Base-by-base conservation (phyloP, 441 rosid species). In the Populus trichocarpa region DNA sequence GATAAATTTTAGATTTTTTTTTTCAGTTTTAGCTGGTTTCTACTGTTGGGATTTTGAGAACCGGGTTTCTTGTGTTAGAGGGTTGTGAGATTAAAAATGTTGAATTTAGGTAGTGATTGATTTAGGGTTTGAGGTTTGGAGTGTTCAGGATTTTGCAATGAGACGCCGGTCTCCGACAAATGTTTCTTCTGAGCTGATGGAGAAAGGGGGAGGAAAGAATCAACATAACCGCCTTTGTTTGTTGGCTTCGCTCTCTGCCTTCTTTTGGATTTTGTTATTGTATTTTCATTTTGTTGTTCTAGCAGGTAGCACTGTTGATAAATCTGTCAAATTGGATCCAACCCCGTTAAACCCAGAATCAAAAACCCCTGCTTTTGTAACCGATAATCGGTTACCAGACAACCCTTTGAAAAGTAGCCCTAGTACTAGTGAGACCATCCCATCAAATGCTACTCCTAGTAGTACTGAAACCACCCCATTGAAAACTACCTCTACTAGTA, bases 221-320 rank as follows among this genome's bases (percentile, higher is more conserved):
- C 97, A 90, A 2, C 83, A 83, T 0, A 85, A 86, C 38, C 89
- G 94, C 22, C 85, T 96, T 71, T 96, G 94, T 81, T 81, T 88
- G 50, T 75, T 96, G 76, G 92, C 79, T 28, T 76, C 88, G 16
- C 76, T 96, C 61, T 89, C 98, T 35, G 88, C 87, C 0, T 79
- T 87, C 33, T 91, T 96, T 86, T 96, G 99, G 99, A 83, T 87
- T 80, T 73, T 94, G 72, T 80, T 96, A 50, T 59, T 96, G 68
- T 96, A 96, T 50, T 87, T 94, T 79, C 97, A 96, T 81, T 94
- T 96, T 81, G 86, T 80, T 69, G 91, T 96, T 67, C 85, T 96
- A 63, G 93, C 81, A 28, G 89, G 81, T 69, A 85, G 79, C 81
- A 63, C 26, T 68, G 83, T 81, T 40, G 85, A 82, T 70, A 86